Percentiles rank a stretch among this genome's conserved stretches.
These are phyloP conservation scores for Nyctanthes arbortristis DNA, from an alignment of 257 asterid species.

Conservation along the genomic window DNA sequence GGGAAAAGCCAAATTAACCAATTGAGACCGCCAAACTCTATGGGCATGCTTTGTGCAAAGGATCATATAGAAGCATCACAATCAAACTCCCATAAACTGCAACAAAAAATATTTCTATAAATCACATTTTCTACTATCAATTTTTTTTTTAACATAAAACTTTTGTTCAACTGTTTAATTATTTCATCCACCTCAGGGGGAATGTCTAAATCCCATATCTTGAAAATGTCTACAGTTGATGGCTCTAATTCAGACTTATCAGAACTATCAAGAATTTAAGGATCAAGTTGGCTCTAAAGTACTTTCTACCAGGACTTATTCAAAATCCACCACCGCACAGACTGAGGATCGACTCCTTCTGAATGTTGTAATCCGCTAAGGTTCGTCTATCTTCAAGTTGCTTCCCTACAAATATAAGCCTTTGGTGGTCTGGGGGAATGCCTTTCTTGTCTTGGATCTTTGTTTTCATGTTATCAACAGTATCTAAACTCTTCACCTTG, in stretches of 20 bases:
- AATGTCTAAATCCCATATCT: slow-evolving; percentile 44
- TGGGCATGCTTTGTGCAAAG: too few relatives aligned
- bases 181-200: slow-evolving; percentile 40
- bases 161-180: slow-evolving; percentile 35
- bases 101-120: too few relatives aligned
- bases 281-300: too few relatives aligned
- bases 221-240: slow-evolving; percentile 42
- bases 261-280: too few relatives aligned
- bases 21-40: too few relatives aligned
- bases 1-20: too few relatives aligned
- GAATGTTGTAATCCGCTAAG: not conserved
- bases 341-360: not conserved
- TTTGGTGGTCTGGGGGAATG: not conserved
- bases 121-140: too few relatives aligned
- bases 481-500: not conserved
- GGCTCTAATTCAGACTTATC: slow-evolving; percentile 25
- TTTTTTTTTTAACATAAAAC: too few relatives aligned
- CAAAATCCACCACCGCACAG: too few relatives aligned
- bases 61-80: too few relatives aligned
- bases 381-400: not conserved
- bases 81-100: too few relatives aligned
- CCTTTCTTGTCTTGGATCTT: not conserved
- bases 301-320: too few relatives aligned
- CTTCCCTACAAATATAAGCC: not conserved
- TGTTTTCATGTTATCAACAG: not conserved